Conservation (phyloP, 1,284 basidiomycete species). For the Inonotus obliquus region DNA sequence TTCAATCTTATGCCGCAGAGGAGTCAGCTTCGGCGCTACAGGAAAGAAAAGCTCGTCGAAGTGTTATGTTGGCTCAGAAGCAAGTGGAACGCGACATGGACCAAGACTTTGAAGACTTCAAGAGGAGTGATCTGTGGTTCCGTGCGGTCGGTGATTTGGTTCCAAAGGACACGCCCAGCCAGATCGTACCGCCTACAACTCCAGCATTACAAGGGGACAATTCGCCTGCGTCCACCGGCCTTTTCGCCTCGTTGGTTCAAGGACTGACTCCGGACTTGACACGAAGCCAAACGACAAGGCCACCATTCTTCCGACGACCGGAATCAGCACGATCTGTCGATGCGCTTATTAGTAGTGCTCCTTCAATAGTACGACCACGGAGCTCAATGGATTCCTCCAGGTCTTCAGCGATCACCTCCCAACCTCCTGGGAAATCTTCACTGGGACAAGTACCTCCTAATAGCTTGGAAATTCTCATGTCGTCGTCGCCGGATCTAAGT, state of each 20-base stretch:
- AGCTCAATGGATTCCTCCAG: conserved; percentile 1
- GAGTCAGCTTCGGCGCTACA: conserved; percentile 40
- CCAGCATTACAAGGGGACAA: neutral
- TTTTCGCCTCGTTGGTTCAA: conserved; percentile 19
- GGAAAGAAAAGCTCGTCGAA: conserved; percentile 63
- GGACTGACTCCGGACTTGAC: conserved; percentile 10
- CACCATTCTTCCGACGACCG: conserved; percentile 6
- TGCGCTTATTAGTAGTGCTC: neutral
- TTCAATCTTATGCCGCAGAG: conserved; percentile 63
- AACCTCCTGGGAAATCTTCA: conserved; percentile 29
- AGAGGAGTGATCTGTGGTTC: conserved; percentile 85
- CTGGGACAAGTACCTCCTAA: conserved; percentile 35
- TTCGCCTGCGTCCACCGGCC: conserved; percentile 5
- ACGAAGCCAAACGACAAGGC: conserved; percentile 2
- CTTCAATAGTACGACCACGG: conserved; percentile 3
- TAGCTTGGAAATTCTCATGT: conserved; percentile 74
- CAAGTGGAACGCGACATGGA: conserved; percentile 88
- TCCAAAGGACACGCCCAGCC: neutral
- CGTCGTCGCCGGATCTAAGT: conserved; percentile 48
- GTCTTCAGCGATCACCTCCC: conserved; percentile 12
- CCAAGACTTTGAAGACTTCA: conserved; percentile 87
- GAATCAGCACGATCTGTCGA: conserved; percentile 1
- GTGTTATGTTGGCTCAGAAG: conserved; percentile 79
- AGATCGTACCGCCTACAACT: neutral
- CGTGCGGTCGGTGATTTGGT: conserved; percentile 78